Percentiles rank a stretch among this genome's conserved stretches.
Evolutionary conservation across 148 eudicot species (phyloP).

Genomic region (Bassia scoparia): DNA sequence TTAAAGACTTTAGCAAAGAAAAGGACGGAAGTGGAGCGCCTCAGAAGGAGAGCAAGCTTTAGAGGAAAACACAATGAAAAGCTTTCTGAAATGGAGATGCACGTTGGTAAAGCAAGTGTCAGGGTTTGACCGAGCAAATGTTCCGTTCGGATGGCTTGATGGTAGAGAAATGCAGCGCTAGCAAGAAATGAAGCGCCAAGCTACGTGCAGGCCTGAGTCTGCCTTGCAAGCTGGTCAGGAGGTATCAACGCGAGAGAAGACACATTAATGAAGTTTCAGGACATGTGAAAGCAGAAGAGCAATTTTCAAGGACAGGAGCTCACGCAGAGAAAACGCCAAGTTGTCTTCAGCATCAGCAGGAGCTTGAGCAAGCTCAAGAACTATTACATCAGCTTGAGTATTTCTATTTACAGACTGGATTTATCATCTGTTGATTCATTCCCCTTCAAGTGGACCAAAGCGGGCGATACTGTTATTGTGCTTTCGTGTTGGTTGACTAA

Average conservation of each 20-base stretch:
- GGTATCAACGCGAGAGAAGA: slow-evolving; percentile 65
- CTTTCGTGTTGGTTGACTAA: neutral
- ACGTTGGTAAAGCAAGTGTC: slow-evolving; percentile 66
- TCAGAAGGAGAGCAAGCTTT: slow-evolving; percentile 66
- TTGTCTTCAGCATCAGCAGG: slow-evolving; percentile 49
- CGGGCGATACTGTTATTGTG: neutral
- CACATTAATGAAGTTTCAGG: slow-evolving; percentile 55
- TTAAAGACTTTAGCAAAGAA: slow-evolving; percentile 68
- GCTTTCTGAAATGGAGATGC: slow-evolving; percentile 91
- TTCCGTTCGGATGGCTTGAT: slow-evolving; percentile 74
- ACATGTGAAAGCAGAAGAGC: slow-evolving; percentile 76
- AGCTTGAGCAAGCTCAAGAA: slow-evolving; percentile 54
- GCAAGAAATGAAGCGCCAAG: slow-evolving; percentile 74
- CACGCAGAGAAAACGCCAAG: slow-evolving; percentile 53
- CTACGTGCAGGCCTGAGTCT: slow-evolving; percentile 58
- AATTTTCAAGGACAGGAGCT: slow-evolving; percentile 77
- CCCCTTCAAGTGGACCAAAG: neutral
- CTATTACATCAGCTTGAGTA: slow-evolving; percentile 60
- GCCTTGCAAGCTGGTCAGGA: slow-evolving; percentile 85
- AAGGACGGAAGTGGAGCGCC: slow-evolving; percentile 83
- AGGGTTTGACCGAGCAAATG: slow-evolving; percentile 74
- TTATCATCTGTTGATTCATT: neutral
- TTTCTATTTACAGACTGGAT: slow-evolving; percentile 14
- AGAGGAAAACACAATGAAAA: slow-evolving; percentile 81
- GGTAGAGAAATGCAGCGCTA: slow-evolving; percentile 54